phyloP scores from a whole-genome alignment of 768 basidiomycete species.

The Chalciporus chontae region DNA sequence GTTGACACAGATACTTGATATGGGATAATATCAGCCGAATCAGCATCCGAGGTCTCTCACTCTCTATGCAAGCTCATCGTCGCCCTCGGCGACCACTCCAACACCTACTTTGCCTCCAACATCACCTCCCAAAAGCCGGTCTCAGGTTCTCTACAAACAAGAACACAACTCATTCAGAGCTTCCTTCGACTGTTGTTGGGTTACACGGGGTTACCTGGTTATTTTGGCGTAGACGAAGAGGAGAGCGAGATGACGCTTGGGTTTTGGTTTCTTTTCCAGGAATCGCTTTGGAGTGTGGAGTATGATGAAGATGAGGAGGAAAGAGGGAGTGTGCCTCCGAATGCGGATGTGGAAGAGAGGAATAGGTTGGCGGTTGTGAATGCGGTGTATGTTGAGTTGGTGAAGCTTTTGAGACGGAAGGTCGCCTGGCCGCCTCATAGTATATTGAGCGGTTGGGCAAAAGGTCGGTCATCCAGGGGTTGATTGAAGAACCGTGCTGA shows the following conservation, averaged over 20 bases:
- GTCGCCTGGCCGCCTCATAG: conserved; percentile 61
- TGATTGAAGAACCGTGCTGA: neutral
- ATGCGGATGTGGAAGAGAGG: conserved; percentile 26
- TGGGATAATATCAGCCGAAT: conserved; percentile 18
- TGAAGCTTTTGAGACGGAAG: conserved; percentile 67
- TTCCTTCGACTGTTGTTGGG: conserved; percentile 70
- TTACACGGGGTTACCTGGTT: conserved; percentile 73
- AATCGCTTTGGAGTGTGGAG: conserved; percentile 73
- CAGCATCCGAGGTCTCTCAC: conserved; percentile 54
- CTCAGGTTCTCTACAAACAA: conserved; percentile 37
- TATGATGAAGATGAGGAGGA: conserved; percentile 40
- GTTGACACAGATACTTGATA: neutral
- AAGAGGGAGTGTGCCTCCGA: conserved; percentile 16
- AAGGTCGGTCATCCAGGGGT: conserved; percentile 46
- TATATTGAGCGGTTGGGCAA: conserved; percentile 52
- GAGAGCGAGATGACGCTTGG: conserved; percentile 83
- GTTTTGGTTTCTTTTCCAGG: conserved; percentile 91
- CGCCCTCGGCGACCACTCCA: conserved; percentile 84
- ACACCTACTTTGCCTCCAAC: conserved; percentile 67
- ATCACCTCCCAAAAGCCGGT: conserved; percentile 45
- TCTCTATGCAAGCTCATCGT: conserved; percentile 79
- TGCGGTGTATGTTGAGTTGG: conserved; percentile 76
- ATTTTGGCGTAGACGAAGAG: conserved; percentile 80
- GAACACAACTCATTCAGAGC: conserved; percentile 56
- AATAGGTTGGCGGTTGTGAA: conserved; percentile 57